Evolutionary conservation across 2,329 filamentous ascomycete species (phyloP), one percentile per base, ranked within the genome.

Genomic region (Macrophomina tecta): DNA sequence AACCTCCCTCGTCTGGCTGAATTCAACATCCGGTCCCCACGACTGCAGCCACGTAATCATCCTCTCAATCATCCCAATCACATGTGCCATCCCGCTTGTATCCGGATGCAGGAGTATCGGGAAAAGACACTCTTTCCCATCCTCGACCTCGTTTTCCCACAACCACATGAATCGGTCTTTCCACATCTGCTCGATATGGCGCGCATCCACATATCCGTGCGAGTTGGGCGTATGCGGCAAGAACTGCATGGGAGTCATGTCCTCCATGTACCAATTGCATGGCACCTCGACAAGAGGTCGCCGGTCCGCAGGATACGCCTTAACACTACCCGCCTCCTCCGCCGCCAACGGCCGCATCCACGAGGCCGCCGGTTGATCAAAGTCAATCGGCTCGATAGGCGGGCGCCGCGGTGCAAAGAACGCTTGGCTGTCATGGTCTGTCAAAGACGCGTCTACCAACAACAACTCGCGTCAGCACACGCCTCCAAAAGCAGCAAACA

Each of bases 181-280:
- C 87, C 87, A 89, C 79, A 89, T 85, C 68, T 84, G 80, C 78
- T 89, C 86, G 34, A 89, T 82, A 1, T 85, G 80, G 9, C 82
- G 79, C 4, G 84, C 82, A 64, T 86, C 84, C 0, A 88, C 85
- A 71, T 87, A 89, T 1, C 87, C 87, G 51, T 85, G 82, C 2
- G 82, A 84, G 68, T 88, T 88, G 1, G 79, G 71, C 11, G 76
- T 77, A 62, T 83, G 78, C 7, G 82, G 82, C 65, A 75, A 81
- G 69, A 79, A 84, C 53, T 83, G 81, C 68, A 84, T 68, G 0
- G 82, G 82, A 58, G 82, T 84, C 79, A 82, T 83, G 68, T 85
- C 83, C 71, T 85, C 83, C 62, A 77, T 78, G 69, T 85, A 85
- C 82, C 82, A 85, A 66, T 83, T 84, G 18, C 78, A 78, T 0